Conservation (phyloP, 2,329 filamentous ascomycete species). For the Colletotrichum musicola region DNA sequence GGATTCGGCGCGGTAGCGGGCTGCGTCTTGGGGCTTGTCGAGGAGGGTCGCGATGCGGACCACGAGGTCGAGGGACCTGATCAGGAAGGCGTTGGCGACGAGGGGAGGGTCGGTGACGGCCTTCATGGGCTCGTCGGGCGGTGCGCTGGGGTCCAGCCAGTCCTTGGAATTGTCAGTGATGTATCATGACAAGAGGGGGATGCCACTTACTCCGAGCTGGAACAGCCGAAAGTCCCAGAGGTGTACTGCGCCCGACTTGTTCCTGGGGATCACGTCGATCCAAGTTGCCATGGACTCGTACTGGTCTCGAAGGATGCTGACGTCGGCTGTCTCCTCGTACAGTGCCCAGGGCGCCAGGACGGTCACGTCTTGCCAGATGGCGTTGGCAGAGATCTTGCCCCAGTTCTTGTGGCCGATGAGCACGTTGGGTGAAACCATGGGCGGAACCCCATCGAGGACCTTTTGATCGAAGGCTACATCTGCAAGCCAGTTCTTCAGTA, state of each 20-base stretch:
- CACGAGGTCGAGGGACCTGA: constrained; percentile 32
- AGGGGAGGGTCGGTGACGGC: constrained; percentile 46
- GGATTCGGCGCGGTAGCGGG: not conserved
- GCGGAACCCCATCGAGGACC: constrained; percentile 51
- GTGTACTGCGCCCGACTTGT: constrained; percentile 8
- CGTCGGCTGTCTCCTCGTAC: constrained; percentile 19
- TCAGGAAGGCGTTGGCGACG: constrained; percentile 49
- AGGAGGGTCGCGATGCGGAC: constrained; percentile 4
- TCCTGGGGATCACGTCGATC: constrained; percentile 5
- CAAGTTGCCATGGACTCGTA: constrained; percentile 23
- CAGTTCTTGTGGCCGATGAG: constrained; percentile 35
- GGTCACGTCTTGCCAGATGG: constrained; percentile 34
- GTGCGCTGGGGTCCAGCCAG: constrained; percentile 50
- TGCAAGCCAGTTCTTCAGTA: constrained; percentile 31
- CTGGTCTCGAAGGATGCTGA: constrained; percentile 12
- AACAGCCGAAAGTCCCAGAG: constrained; percentile 17
- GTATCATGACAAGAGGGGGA: rapidly evolving
- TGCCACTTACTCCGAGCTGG: constrained; percentile 20
- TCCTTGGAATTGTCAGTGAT: constrained; percentile 27
- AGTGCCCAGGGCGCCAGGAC: constrained; percentile 29
- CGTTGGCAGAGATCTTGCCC: constrained; percentile 38
- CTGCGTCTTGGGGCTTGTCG: not conserved
- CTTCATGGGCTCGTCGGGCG: constrained; percentile 44
- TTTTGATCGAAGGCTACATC: constrained; percentile 42
- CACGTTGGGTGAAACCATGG: constrained; percentile 47